Percentiles rank a stretch among this genome's conserved stretches.
phyloP scores from a whole-genome alignment of 2,329 filamentous ascomycete genomes.

The Exserohilum turcica region DNA sequence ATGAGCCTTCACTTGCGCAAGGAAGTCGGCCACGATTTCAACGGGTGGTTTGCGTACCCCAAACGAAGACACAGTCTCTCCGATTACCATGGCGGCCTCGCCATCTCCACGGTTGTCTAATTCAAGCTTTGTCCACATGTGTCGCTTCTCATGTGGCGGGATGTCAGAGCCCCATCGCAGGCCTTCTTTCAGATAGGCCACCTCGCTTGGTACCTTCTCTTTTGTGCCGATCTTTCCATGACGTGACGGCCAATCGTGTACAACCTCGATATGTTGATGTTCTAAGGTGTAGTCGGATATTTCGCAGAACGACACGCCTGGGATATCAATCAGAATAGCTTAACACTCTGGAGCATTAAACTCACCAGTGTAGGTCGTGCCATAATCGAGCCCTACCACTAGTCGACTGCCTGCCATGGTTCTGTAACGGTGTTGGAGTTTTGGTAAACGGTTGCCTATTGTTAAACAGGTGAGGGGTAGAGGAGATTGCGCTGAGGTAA shows the following conservation, averaged over 20 bases:
- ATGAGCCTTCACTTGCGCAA: conserved; percentile 26
- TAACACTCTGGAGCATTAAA: background rate
- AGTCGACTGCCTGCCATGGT: conserved; percentile 7
- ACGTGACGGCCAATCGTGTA: conserved; percentile 34
- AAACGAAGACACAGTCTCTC: conserved; percentile 12
- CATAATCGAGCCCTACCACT: conserved; percentile 27
- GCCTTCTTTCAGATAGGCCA: conserved; percentile 19
- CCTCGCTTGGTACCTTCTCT: conserved; percentile 37
- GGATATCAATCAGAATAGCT: background rate
- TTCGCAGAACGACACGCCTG: conserved; percentile 42
- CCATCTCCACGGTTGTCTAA: conserved; percentile 24
- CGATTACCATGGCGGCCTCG: conserved; percentile 22
- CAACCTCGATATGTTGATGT: conserved; percentile 25
- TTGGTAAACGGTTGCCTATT: background rate
- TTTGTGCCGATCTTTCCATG: conserved; percentile 32
- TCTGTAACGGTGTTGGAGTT: background rate
- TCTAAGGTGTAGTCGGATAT: conserved; percentile 12
- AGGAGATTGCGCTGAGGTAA: background rate
- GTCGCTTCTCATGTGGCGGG: conserved; percentile 22
- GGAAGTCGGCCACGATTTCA: conserved; percentile 39
- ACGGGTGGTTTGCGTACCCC: conserved; percentile 14
- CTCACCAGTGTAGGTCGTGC: conserved; percentile 31
- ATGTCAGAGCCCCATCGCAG: conserved; percentile 14
- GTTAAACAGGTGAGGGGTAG: background rate
- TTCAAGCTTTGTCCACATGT: conserved; percentile 43